A percentile compares a stretch with the other conserved stretches of the same genome.
Evolutionary conservation across 768 basidiomycete genomes (phyloP).

Genomic region (Lentinula guzmanii): DNA sequence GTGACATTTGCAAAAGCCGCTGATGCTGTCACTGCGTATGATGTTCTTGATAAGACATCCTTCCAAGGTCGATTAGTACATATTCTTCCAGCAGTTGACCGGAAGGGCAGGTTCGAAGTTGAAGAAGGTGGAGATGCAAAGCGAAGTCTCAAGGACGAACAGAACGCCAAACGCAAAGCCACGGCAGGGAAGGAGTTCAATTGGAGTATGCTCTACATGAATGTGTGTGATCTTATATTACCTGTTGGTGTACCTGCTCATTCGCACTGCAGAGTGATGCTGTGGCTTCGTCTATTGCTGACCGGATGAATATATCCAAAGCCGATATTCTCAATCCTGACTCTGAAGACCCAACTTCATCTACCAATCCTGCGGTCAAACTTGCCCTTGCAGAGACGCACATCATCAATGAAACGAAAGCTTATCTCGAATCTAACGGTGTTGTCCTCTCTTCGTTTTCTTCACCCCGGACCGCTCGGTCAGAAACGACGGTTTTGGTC

Average conservation of each 20-base stretch:
- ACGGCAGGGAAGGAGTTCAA: constrained; percentile 77
- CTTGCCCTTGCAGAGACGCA: constrained; percentile 95
- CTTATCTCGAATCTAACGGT: constrained; percentile 77
- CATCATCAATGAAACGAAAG: constrained; percentile 91
- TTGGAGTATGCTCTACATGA: constrained; percentile 96
- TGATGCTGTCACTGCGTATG: constrained; percentile 60
- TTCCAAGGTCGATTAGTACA: constrained; percentile 93
- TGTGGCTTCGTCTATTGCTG: constrained; percentile 84
- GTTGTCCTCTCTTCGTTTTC: constrained; percentile 58
- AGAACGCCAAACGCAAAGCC: constrained; percentile 57
- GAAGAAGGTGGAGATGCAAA: constrained; percentile 39
- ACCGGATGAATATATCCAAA: constrained; percentile 83
- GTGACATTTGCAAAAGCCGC: constrained; percentile 36
- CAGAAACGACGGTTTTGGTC: constrained; percentile 81
- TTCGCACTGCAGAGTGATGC: constrained; percentile 70
- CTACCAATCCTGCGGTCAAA: constrained; percentile 75
- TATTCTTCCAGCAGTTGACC: constrained; percentile 78
- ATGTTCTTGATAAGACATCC: constrained; percentile 71
- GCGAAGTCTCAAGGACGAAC: constrained; percentile 54
- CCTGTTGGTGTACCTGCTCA: constrained; percentile 14
- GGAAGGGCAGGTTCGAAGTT: constrained; percentile 39
- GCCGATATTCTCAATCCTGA: constrained; percentile 85
- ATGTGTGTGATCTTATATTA: constrained; percentile 54
- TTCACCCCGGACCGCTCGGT: constrained; percentile 37
- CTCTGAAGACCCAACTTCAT: constrained; percentile 24